phyloP scores from a whole-genome alignment of 495 filamentous ascomycete genomes.

The Hyaloscypha variabilis region DNA sequence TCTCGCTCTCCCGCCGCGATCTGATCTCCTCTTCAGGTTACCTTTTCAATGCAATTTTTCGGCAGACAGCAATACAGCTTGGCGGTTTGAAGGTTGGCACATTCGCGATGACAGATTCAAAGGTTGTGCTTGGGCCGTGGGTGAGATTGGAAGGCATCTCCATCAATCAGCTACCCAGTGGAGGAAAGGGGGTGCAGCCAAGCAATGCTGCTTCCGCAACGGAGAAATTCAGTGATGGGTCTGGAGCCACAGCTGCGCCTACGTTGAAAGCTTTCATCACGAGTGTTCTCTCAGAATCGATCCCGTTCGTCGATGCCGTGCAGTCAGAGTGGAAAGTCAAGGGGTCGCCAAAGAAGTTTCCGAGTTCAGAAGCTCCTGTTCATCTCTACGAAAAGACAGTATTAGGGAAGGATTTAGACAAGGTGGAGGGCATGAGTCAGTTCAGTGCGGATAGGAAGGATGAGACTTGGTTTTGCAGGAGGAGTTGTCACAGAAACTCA shows the following conservation, averaged over 20 bases:
- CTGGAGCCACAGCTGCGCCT: slow-evolving; percentile 23
- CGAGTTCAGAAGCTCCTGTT: slow-evolving; percentile 47
- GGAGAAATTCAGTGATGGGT: slow-evolving; percentile 19
- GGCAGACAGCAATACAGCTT: neutral
- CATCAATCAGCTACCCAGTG: slow-evolving; percentile 41
- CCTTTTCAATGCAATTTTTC: slow-evolving; percentile 3
- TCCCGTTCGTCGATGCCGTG: slow-evolving; percentile 57
- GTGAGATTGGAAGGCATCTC: slow-evolving; percentile 39
- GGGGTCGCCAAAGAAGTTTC: slow-evolving; percentile 43
- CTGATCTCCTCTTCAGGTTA: neutral
- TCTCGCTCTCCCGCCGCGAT: neutral
- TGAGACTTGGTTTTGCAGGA: slow-evolving; percentile 71
- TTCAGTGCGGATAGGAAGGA: slow-evolving; percentile 34
- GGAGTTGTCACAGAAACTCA: slow-evolving; percentile 61
- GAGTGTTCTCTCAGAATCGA: slow-evolving; percentile 55
- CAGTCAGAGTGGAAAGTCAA: slow-evolving; percentile 48
- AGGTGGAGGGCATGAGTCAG: slow-evolving; percentile 30
- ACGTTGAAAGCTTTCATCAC: slow-evolving; percentile 40
- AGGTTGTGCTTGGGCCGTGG: slow-evolving; percentile 18
- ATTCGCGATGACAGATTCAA: neutral
- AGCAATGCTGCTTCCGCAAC: slow-evolving; percentile 6
- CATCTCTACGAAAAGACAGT: slow-evolving; percentile 48
- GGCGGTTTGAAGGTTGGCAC: neutral
- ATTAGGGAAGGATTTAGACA: slow-evolving; percentile 39
- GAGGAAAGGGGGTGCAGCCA: slow-evolving; percentile 22